Percentiles rank a stretch among this genome's conserved stretches.
Conservation (phyloP, 2,329 filamentous ascomycete genomes). For the Aureobasidium sp. region DNA sequence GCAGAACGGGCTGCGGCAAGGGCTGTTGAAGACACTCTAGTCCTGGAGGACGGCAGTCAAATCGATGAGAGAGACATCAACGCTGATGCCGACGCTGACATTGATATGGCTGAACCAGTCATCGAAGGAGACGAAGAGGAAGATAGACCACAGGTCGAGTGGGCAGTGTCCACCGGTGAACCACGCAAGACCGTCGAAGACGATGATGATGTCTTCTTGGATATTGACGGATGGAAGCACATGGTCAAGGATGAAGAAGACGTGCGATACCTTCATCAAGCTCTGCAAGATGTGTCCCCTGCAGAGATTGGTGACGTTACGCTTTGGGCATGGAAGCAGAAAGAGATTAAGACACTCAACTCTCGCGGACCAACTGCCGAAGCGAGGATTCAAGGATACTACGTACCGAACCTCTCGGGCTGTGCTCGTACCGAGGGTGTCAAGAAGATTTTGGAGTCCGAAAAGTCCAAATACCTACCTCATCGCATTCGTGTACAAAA, state of each 20-base stretch:
- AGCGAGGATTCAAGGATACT: conserved; percentile 57
- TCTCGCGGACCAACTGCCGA: conserved; percentile 46
- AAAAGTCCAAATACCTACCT: conserved; percentile 96
- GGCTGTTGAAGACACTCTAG: conserved; percentile 22
- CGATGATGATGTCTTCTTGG: conserved; percentile 54
- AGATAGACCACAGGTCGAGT: conserved; percentile 48
- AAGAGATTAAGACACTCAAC: conserved; percentile 63
- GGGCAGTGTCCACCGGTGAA: conserved; percentile 51
- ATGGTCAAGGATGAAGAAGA: conserved; percentile 63
- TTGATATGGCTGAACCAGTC: conserved; percentile 25
- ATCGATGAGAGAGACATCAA: conserved; percentile 31
- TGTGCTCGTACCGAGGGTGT: conserved; percentile 86
- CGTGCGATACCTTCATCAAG: conserved; percentile 46
- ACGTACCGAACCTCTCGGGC: conserved; percentile 78
- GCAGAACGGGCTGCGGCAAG: conserved; percentile 42
- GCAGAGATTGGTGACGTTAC: conserved; percentile 49
- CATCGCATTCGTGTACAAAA: conserved; percentile 96
- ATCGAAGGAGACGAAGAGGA: conserved; percentile 35
- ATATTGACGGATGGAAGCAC: conserved; percentile 63
- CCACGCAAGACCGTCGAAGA: conserved; percentile 59
- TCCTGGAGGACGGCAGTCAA: conserved; percentile 27
- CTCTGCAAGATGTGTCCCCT: conserved; percentile 39
- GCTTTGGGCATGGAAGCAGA: conserved; percentile 63
- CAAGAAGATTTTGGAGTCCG: conserved; percentile 91
- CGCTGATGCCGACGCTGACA: conserved; percentile 43